These are phyloP conservation scores for Tricholoma saponaceum DNA, from an alignment of 768 basidiomycete species.

Conservation along the genomic window DNA sequence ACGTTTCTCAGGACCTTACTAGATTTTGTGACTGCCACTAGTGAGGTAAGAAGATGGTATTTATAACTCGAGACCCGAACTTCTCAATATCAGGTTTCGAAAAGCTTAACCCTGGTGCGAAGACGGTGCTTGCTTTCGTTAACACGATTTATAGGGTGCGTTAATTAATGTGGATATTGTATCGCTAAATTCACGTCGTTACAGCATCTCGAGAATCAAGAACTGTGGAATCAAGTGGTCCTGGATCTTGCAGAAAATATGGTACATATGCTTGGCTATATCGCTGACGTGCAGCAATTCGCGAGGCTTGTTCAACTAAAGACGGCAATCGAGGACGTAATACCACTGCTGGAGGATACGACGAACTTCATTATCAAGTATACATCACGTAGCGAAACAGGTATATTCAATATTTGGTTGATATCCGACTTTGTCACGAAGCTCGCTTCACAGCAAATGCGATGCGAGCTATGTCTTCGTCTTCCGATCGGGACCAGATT, in stretches of 20 bases:
- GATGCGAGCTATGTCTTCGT: constrained; percentile 5
- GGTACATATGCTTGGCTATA: constrained; percentile 17
- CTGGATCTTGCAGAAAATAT: constrained; percentile 16
- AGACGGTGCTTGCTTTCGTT: neutral
- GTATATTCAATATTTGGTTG: neutral
- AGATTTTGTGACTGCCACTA: neutral
- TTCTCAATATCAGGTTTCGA: neutral
- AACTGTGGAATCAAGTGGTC: constrained; percentile 10
- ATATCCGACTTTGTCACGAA: neutral
- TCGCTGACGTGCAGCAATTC: constrained; percentile 22
- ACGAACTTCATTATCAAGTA: constrained; percentile 18
- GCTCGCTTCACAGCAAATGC: constrained; percentile 1
- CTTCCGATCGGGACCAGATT: constrained; percentile 10
- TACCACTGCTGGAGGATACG: constrained; percentile 18
- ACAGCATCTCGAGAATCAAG: constrained; percentile 6
- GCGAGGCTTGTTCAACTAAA: constrained; percentile 15
- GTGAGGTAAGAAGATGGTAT: neutral
- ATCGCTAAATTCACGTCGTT: neutral
- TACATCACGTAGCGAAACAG: neutral
- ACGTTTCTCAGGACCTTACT: neutral
- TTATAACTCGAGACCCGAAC: neutral
- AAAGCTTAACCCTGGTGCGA: neutral
- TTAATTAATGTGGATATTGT: neutral
- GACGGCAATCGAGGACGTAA: constrained; percentile 17
- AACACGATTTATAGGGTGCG: neutral